These are phyloP conservation scores for Tulasnella sp. DNA, from an alignment of 768 basidiomycete genomes.

Conservation along the genomic window DNA sequence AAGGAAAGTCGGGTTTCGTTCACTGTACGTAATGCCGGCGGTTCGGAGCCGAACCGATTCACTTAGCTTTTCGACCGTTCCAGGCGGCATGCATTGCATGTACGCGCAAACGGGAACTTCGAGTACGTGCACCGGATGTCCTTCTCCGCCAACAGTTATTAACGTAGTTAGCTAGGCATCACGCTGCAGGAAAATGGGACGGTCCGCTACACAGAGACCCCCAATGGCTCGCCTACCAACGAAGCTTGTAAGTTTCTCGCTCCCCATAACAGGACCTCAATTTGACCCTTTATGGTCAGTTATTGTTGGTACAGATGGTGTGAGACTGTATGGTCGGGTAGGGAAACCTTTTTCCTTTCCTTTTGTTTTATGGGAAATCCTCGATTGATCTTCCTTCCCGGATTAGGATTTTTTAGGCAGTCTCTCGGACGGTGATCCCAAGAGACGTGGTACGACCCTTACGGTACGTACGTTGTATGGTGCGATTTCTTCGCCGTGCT, in stretches of 20 bases:
- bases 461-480: neutral
- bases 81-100: neutral
- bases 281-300: neutral
- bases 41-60: neutral
- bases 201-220: neutral
- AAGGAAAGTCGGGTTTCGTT: neutral
- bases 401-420: neutral
- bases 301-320: neutral
- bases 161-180: neutral
- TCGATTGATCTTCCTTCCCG: neutral
- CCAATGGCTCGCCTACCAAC: neutral
- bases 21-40: neutral
- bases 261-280: neutral
- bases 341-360: no score
- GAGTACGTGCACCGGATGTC: neutral
- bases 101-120: neutral
- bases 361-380: neutral
- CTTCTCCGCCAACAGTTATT: neutral
- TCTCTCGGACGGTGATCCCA: neutral
- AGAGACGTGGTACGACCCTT: neutral
- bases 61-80: neutral
- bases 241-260: neutral
- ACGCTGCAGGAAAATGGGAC: neutral
- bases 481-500: neutral
- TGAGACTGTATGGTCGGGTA: neutral